Evolutionary conservation across 345 rosid genomes (phyloP).

Genomic region (Citropsis articulata): DNA sequence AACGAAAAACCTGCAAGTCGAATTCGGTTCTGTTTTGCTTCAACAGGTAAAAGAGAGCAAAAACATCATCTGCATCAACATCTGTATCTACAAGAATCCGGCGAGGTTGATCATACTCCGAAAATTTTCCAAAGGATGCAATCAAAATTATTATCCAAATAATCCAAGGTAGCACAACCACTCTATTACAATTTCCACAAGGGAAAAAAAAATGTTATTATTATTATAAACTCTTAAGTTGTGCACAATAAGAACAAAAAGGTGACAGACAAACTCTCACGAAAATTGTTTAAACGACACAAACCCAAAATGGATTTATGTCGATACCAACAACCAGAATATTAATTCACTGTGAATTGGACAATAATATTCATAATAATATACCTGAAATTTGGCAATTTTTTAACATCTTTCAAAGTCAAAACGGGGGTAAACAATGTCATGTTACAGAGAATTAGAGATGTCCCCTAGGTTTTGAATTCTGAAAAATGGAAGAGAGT

Average conservation of each 20-base stretch:
- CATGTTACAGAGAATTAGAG: neutral
- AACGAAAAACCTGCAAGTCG: conserved; percentile 1
- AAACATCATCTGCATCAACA: conserved; percentile 26
- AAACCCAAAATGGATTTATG: neutral
- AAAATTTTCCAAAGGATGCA: neutral
- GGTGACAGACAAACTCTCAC: neutral
- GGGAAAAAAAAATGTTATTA: neutral
- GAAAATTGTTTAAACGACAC: neutral
- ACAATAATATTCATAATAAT: neutral
- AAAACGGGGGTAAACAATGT: neutral
- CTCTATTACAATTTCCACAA: neutral
- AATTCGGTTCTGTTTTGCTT: conserved; percentile 23
- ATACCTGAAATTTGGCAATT: neutral
- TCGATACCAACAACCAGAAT: neutral
- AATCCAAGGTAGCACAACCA: neutral
- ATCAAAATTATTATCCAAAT: neutral
- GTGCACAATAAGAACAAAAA: no score
- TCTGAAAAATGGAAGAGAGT: no score
- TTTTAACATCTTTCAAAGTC: neutral
- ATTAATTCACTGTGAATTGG: neutral
- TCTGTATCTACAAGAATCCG: conserved; percentile 29
- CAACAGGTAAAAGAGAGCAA: conserved; percentile 30
- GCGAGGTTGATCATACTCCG: conserved; percentile 1
- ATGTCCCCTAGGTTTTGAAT: neutral
- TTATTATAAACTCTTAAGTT: no score